Percentiles rank a stretch among this genome's conserved stretches.
Evolutionary conservation across 1,284 basidiomycete genomes (phyloP).

Genomic region (Puccinia hordei): DNA sequence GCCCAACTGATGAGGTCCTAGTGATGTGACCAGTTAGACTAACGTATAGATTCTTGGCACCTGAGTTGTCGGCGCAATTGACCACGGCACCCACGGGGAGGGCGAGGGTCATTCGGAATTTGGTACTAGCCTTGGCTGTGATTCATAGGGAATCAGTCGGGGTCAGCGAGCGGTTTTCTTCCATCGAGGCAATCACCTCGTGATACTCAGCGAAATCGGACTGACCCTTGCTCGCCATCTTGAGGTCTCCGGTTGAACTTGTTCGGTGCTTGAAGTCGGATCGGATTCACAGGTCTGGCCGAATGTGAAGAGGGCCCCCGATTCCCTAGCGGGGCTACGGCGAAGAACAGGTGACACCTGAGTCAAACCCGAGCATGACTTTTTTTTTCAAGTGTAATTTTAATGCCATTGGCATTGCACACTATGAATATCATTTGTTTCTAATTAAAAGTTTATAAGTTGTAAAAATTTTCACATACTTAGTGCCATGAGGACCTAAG

Average conservation of each 20-base stretch:
- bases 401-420: no score
- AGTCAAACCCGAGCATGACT: no score
- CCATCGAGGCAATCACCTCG: no score
- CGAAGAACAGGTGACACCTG: no score
- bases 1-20: no score
- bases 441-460: no score
- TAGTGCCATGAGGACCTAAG: no score
- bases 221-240: constrained; percentile 49
- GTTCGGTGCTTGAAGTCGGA: not conserved
- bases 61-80: constrained; percentile 99
- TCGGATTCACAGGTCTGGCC: not conserved
- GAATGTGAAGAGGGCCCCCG: not conserved
- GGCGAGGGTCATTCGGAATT: constrained; percentile 94
- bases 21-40: constrained; percentile 27
- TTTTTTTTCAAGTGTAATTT: no score
- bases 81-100: constrained; percentile 97
- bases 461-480: no score
- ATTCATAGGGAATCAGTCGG: not conserved
- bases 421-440: no score
- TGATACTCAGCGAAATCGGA: not conserved
- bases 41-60: constrained; percentile 86
- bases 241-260: constrained; percentile 9
- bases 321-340: no score
- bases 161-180: not conserved
- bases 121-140: constrained; percentile 71